Evolutionary conservation across 371 early-diverging fungal species (phyloP).

Genomic region (Smittium culicis): DNA sequence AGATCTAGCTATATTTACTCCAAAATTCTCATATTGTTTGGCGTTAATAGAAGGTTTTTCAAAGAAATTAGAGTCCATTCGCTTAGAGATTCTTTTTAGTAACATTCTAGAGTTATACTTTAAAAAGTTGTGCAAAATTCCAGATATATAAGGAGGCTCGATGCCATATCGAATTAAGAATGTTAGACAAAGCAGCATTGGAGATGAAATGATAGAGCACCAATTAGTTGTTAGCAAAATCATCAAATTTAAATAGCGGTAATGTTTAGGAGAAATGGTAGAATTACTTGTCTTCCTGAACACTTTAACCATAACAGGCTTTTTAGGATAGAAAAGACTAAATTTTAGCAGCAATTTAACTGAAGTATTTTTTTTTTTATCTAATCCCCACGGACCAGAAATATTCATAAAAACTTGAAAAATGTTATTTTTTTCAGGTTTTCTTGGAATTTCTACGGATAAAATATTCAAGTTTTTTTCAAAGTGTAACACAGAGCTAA

Average conservation of each 20-base stretch:
- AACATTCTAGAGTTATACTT: neutral
- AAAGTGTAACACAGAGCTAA: neutral
- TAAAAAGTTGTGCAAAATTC: neutral
- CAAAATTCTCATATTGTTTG: neutral
- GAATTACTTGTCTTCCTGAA: neutral
- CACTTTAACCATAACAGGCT: neutral
- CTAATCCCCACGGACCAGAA: neutral
- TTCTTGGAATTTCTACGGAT: neutral
- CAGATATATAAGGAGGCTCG: neutral
- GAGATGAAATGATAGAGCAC: neutral
- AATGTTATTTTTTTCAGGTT: neutral
- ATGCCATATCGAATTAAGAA: neutral
- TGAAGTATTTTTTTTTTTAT: neutral
- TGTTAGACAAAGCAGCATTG: neutral
- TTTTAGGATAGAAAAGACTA: neutral
- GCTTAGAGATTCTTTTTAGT: neutral
- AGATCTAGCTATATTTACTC: neutral
- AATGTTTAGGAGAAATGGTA: neutral
- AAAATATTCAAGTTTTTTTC: neutral
- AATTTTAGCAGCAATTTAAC: neutral
- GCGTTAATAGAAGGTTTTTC: neutral
- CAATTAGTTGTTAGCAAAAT: neutral
- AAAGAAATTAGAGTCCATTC: neutral
- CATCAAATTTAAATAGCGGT: neutral
- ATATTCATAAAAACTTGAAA: neutral